Evolutionary conservation across 2,329 filamentous ascomycete species (phyloP).

Genomic region (Neurospora sp.): DNA sequence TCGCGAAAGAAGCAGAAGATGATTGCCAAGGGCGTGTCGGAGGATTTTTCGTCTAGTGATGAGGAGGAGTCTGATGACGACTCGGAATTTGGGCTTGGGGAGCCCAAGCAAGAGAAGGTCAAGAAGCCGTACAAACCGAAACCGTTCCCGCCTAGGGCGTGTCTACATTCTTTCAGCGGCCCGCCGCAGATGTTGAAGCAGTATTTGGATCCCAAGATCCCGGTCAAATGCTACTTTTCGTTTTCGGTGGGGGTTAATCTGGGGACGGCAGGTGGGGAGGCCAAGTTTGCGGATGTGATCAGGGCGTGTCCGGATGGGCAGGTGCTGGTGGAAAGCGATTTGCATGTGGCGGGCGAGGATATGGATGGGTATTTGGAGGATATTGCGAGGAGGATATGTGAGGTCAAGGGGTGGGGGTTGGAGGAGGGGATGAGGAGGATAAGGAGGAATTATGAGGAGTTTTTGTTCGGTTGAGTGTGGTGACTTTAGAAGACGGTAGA

Average conservation of each 20-base stretch:
- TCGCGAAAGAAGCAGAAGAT: slow-evolving; percentile 48
- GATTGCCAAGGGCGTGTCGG: slow-evolving; percentile 33
- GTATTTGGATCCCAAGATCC: slow-evolving; percentile 64
- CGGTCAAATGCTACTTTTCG: slow-evolving; percentile 73
- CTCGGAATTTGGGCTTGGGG: slow-evolving; percentile 11
- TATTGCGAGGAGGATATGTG: slow-evolving; percentile 66
- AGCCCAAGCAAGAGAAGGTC: slow-evolving; percentile 7
- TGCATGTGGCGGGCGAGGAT: slow-evolving; percentile 67
- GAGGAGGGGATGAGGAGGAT: slow-evolving; percentile 59
- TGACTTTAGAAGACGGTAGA: background rate
- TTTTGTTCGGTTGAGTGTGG: slow-evolving; percentile 50
- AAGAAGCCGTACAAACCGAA: slow-evolving; percentile 25
- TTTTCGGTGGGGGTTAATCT: slow-evolving; percentile 82
- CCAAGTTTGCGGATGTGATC: slow-evolving; percentile 53
- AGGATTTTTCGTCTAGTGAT: slow-evolving; percentile 33
- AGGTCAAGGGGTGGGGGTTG: slow-evolving; percentile 66
- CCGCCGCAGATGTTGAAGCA: slow-evolving; percentile 63
- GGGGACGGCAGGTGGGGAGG: slow-evolving; percentile 36
- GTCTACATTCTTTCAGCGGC: slow-evolving; percentile 88
- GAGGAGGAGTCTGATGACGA: slow-evolving; percentile 26
- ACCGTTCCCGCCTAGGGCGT: slow-evolving; percentile 78
- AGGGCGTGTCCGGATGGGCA: slow-evolving; percentile 64
- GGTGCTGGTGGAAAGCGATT: slow-evolving; percentile 80
- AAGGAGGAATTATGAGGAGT: slow-evolving; percentile 65
- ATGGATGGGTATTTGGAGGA: slow-evolving; percentile 75